phyloP scores from a whole-genome alignment of 2,329 filamentous ascomycete genomes.

The Alternaria brassicae region DNA sequence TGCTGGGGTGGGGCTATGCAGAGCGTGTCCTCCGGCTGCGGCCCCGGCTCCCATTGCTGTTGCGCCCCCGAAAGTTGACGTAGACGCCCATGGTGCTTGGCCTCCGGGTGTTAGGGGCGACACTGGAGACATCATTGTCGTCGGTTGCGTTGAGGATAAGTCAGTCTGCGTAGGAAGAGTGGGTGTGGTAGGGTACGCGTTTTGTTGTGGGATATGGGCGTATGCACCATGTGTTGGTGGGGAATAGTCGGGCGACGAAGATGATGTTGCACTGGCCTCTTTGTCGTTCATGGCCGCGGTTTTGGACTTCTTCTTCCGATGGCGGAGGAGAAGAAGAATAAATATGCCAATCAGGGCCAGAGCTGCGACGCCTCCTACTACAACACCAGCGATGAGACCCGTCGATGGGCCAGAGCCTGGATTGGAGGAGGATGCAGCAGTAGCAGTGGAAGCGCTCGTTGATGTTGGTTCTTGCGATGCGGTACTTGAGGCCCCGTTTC shows the following conservation, averaged over 20 bases:
- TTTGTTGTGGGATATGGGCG: not conserved
- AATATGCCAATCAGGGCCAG: conserved; percentile 18
- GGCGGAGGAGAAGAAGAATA: conserved; percentile 17
- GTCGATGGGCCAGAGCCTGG: conserved; percentile 5
- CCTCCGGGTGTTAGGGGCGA: not conserved
- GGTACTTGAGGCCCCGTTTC: not conserved
- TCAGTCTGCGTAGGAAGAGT: not conserved
- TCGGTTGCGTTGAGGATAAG: not conserved
- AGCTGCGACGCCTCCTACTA: conserved; percentile 19
- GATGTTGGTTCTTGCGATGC: not conserved
- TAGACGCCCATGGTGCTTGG: conserved; percentile 7
- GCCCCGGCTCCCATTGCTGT: not conserved
- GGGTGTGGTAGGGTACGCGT: not conserved
- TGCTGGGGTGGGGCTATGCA: not conserved
- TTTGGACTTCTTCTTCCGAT: conserved; percentile 10
- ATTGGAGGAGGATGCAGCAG: conserved; percentile 3
- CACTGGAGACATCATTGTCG: conserved; percentile 4
- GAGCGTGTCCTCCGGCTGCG: not conserved
- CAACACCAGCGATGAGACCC: conserved; percentile 20
- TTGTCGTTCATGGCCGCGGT: not conserved
- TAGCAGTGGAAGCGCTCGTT: not conserved
- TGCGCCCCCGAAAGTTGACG: not conserved
- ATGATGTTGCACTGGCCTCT: not conserved
- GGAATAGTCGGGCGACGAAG: not conserved
- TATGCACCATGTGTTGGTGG: not conserved